Percentiles rank a stretch among this genome's conserved stretches.
These are phyloP conservation scores for Phanerodontia chrysosporium DNA, from an alignment of 768 basidiomycete species.

Conservation along the genomic window DNA sequence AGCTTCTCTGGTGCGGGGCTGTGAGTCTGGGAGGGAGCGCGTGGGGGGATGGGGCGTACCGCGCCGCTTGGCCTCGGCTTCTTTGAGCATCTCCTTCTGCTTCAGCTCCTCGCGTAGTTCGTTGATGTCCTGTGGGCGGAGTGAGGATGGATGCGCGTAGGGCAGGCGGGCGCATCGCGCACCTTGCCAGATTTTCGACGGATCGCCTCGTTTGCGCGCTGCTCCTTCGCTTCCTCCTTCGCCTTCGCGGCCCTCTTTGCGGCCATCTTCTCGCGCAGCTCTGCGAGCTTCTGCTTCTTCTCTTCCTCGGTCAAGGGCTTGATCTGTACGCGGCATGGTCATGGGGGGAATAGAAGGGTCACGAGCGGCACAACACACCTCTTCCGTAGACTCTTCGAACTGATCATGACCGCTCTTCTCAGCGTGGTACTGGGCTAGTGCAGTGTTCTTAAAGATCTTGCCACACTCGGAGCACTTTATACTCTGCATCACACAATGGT, in stretches of 20 bases:
- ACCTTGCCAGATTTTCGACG: constrained; percentile 85
- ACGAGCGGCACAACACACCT: constrained; percentile 43
- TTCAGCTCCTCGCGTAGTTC: constrained; percentile 73
- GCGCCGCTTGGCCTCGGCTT: constrained; percentile 74
- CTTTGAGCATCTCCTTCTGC: constrained; percentile 76
- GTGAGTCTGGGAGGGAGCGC: neutral
- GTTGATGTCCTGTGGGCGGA: constrained; percentile 54
- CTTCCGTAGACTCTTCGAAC: constrained; percentile 94
- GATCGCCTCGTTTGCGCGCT: constrained; percentile 70
- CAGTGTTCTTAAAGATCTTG: constrained; percentile 83
- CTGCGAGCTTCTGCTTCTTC: constrained; percentile 74
- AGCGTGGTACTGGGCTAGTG: constrained; percentile 88
- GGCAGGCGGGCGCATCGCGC: neutral
- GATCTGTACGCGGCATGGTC: constrained; percentile 43
- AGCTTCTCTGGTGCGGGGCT: constrained; percentile 66
- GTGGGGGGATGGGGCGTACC: constrained; percentile 39
- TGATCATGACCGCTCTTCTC: constrained; percentile 94
- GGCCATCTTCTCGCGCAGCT: constrained; percentile 74
- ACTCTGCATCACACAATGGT: constrained; percentile 45
- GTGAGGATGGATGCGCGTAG: neutral
- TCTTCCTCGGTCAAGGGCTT: constrained; percentile 95
- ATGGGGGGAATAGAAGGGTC: too few species aligned
- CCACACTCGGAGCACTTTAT: constrained; percentile 83
- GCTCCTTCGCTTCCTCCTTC: constrained; percentile 67
- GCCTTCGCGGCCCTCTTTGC: constrained; percentile 75